Base-by-base conservation (phyloP, 345 rosid genomes). In the Eucalyptus dawsonii region DNA sequence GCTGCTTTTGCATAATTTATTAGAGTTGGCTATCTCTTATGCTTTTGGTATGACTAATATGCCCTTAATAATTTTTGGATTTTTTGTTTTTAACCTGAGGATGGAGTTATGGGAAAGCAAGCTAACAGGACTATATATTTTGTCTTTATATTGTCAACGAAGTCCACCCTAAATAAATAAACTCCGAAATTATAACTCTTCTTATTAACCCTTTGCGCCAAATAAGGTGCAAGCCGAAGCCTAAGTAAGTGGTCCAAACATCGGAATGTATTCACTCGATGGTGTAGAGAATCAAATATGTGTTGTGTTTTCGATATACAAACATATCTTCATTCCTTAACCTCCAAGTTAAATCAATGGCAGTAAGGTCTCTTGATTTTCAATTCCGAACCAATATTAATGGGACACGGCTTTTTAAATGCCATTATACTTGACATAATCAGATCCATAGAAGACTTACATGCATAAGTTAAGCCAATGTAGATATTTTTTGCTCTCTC, bases 121-220 rank as follows among this genome's bases (percentile, higher is more conserved):
- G 1, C 29, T 22, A 3, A 56, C 7, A 56, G 2, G 62, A 1
- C 62, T 56, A 6, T 10, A 0, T 8, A 0, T 56, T 56, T 56
- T 56, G 62, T 56, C 1, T 56, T 56, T 5, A 5, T 56, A 56
- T 56, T 56, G 10, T 1, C 2, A 56, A 56, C 2, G 62, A 11
- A 58, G 6, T 58, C 62, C 62, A 24, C 14, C 62, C 1, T 56
- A 56, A 24, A 56, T 24, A 17, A 3, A 24, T 5, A 21, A 22
- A 56, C 9, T 22, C 7, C 62, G 29, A 56, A 56, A 56, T 3
- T 24, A 56, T 56, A 9, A 5, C 29, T 24, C 5, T 9, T 22
- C 6, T 8, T 22, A 0, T 0, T 5, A 56, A 56, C 2, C 0
- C 4, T 24, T 0, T 56, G 62, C 11, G 1, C 62, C 29, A 58